Evolutionary conservation across 768 basidiomycete species (phyloP), one percentile per base, ranked within the genome.

Genomic region (button mushroom (Agaricus bisporus)): DNA sequence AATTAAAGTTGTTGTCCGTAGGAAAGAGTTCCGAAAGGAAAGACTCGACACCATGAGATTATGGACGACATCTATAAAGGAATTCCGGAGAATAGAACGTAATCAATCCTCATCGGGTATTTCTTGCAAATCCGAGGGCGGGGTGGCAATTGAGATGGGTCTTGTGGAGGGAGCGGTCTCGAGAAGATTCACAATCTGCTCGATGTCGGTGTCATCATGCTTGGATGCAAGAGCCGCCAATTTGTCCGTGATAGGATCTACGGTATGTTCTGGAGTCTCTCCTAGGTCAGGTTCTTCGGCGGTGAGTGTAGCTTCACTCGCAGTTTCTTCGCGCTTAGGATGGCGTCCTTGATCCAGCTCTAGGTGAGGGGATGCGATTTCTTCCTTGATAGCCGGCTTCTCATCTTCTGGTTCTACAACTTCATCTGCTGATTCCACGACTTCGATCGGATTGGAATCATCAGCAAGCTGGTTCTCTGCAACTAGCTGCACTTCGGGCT

Each of bases 171-270:
- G 60, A 28, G 58, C 63, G 1, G 73, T 62, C 67, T 89, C 83
- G 11, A 88, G 79, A 59, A 87, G 73, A 60, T 76, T 81, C 56
- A 89, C 80, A 49, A 88, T 81, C 51, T 80, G 79, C 64, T 82
- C 86, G 28, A 85, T 70, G 28, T 85, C 80, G 50, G 70, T 64
- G 14, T 64, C 73, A 50, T 54, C 53, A 15, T 54, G 46, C 35
- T 55, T 50, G 20, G 53, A 49, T 29, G 48, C 48, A 2, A 43
- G 43, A 45, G 47, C 41, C 10, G 44, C 44, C 0, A 48, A n/a
- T n/a, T 41, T 36, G 29, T 54, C 57, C 17, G 38, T 29, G 39
- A 39, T 35, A 25, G 28, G 20, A 39, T 56, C 50, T 15, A 42
- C 18, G 28, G n/a, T 18, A 22, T 25, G 56, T 43, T 58, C 56